phyloP scores from a whole-genome alignment of 192 early-diverging fungal genomes.

The Endogone sp. region DNA sequence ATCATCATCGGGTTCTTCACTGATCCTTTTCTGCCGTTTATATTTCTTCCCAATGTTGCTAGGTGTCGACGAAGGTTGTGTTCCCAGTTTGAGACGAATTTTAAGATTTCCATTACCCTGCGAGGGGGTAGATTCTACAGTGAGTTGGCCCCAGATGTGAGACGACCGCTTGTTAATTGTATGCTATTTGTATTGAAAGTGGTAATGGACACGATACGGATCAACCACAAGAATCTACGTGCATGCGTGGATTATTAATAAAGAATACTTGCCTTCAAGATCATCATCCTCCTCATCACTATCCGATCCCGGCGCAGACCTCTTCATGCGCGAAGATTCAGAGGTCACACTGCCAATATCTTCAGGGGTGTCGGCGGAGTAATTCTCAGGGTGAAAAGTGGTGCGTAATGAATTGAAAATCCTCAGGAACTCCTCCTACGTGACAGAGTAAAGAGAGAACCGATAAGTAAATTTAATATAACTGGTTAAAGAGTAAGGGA shows the following conservation, averaged over 20 bases:
- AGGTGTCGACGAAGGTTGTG: neutral
- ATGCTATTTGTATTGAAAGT: too few species aligned
- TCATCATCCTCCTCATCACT: neutral
- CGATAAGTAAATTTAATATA: too few species aligned
- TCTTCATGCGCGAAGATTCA: neutral
- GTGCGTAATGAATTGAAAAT: neutral
- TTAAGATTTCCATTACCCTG: neutral
- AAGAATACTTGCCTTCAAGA: neutral
- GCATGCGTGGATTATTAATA: too few species aligned
- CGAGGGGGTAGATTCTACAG: neutral
- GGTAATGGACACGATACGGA: too few species aligned
- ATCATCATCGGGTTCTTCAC: neutral
- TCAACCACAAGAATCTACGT: too few species aligned
- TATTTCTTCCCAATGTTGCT: neutral
- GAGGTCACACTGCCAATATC: neutral
- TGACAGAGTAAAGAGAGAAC: too few species aligned
- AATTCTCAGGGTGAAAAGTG: neutral
- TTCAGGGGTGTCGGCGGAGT: neutral
- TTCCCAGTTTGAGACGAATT: neutral
- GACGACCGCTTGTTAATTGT: too few species aligned
- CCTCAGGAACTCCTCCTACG: neutral
- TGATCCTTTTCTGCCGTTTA: neutral
- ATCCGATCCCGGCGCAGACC: neutral
- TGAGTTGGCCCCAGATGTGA: neutral
- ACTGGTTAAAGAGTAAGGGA: neutral